Percentiles rank a stretch among this genome's conserved stretches.
These are phyloP conservation scores for Podila clonocystis DNA, from an alignment of 192 early-diverging fungal genomes.

Conservation along the genomic window DNA sequence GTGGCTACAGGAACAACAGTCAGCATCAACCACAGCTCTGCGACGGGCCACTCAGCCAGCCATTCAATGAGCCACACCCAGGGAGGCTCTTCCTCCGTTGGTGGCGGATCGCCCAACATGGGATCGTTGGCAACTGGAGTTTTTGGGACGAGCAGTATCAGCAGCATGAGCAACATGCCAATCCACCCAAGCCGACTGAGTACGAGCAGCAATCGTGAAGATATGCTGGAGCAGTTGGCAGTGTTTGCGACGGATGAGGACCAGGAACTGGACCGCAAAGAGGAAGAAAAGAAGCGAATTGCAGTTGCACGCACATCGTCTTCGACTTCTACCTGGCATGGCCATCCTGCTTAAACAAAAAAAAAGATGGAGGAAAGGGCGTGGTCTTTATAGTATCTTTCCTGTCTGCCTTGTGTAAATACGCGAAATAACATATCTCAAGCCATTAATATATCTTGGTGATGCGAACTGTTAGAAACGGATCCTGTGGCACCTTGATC, in stretches of 20 bases:
- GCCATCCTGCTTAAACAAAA: constrained; percentile 7
- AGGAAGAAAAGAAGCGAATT: constrained; percentile 12
- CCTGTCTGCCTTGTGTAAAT: no score
- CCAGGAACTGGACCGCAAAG: constrained; percentile 9
- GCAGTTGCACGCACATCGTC: constrained; percentile 19
- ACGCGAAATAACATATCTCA: no score
- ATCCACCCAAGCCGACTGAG: constrained; percentile 42
- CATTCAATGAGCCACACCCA: not conserved
- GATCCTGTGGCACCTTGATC: no score
- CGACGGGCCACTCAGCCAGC: not conserved
- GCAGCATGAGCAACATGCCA: constrained; percentile 23
- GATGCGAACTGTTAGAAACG: no score
- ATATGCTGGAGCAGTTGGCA: constrained; percentile 38
- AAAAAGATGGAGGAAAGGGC: not conserved
- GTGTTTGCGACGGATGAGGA: constrained; percentile 55
- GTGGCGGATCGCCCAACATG: constrained; percentile 14
- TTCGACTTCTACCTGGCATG: constrained; percentile 41
- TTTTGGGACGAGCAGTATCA: constrained; percentile 21
- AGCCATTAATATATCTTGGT: no score
- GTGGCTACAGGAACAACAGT: constrained; percentile 43
- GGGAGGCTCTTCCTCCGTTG: not conserved
- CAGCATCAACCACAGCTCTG: constrained; percentile 14
- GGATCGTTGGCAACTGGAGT: constrained; percentile 4
- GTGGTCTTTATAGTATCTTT: no score
- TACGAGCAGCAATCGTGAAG: constrained; percentile 35